Evolutionary conservation across 495 filamentous ascomycete genomes (phyloP), one percentile per base, ranked within the genome.

Genomic region (Cercophora samala): DNA sequence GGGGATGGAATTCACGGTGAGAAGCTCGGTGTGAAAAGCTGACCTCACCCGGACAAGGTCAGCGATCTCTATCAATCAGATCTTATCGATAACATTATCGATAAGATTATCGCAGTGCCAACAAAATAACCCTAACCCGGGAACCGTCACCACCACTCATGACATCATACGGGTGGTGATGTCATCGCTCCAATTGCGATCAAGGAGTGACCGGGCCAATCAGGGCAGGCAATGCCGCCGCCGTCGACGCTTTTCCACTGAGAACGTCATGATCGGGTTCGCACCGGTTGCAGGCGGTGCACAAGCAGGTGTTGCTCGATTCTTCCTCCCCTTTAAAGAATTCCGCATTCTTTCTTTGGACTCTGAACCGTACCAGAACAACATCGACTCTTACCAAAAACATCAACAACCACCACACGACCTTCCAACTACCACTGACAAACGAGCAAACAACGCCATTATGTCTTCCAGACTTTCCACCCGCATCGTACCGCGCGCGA

Each of bases 401-500:
- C 29, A 29, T 29, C 26, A 32, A 37, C 24, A n/a, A n/a, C n/a
- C n/a, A 19, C 26, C 11, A 37, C 24, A 32, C n/a, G n/a, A 25
- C 26, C 5, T 22, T 25, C 58, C 24, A 25, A 5, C 17, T 21
- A 13, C 8, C 26, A 29, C 26, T 8, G 26, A 29, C 26, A 24
- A 60, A 60, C 58, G 15, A 19, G 25, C 51, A 32, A 58, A 21
- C 0, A 9, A 6, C 63, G 22, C 24, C 63, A 42, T 9, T 8
- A 65, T 65, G 63, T 46, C 51, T 3, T 37, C 60, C 29, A 24
- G 60, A 37, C 26, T 62, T 29, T 22, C 60, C 54, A 56, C 62
- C 24, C 66, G 66, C 21, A 42, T 52, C 13, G 62, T 58, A 13
- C 66, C 66, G 6, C 58, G 61, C 53, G 66, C 62, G n/a, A 62